Conservation (phyloP, 495 filamentous ascomycete genomes). For the Aspergillus funiculosus region DNA sequence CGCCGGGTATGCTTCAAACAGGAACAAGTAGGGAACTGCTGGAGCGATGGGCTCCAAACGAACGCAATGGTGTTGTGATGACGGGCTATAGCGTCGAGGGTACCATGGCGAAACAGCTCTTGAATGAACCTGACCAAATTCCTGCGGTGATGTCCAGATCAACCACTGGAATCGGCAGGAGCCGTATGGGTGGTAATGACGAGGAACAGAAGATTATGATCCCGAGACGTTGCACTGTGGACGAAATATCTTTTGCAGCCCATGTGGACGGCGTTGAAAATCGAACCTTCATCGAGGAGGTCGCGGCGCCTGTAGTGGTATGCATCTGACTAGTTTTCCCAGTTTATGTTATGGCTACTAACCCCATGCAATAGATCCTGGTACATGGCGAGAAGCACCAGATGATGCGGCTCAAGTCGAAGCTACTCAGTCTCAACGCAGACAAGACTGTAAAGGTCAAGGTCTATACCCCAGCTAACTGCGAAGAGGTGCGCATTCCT, state of each 20-base stretch:
- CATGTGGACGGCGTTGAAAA: constrained; percentile 98
- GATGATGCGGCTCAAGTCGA: constrained; percentile 95
- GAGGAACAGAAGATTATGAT: constrained; percentile 83
- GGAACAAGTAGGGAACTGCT: constrained; percentile 87
- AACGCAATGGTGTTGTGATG: constrained; percentile 92
- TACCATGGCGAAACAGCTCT: constrained; percentile 92
- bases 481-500: constrained; percentile 89
- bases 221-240: constrained; percentile 80
- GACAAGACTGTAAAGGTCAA: constrained; percentile 75
- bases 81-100: constrained; percentile 98
- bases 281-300: constrained; percentile 87
- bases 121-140: constrained; percentile 89
- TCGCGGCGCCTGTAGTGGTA: constrained; percentile 85
- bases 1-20: constrained; percentile 95
- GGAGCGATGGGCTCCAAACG: constrained; percentile 91
- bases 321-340: constrained; percentile 28
- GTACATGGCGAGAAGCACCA: constrained; percentile 97
- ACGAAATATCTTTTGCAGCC: constrained; percentile 90
- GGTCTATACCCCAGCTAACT: constrained; percentile 88
- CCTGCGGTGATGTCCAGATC: constrained; percentile 81
- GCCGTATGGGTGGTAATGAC: constrained; percentile 43
- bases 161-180: constrained; percentile 50
- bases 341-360: neutral
- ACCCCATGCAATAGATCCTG: constrained; percentile 58
- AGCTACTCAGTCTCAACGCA: constrained; percentile 82